phyloP scores from a whole-genome alignment of 2,329 filamentous ascomycete species.

The Teratosphaeria gauchensis region DNA sequence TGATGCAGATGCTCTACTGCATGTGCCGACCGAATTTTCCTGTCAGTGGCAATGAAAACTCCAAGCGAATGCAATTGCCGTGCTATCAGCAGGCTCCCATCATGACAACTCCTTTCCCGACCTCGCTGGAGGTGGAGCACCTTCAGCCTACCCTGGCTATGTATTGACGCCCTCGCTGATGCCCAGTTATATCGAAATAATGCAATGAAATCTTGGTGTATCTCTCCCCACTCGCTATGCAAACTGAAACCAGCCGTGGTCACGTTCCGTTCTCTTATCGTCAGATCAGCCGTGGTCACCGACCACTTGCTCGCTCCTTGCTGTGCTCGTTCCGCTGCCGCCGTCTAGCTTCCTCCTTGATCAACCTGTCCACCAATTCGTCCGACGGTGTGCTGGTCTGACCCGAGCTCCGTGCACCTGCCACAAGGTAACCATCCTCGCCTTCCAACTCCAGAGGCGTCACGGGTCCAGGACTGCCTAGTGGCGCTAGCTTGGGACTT shows the following conservation, averaged over 20 bases:
- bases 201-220: background rate
- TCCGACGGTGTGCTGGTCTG: conserved; percentile 13
- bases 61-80: background rate
- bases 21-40: background rate
- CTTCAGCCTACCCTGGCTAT: background rate
- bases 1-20: background rate
- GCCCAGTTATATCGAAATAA: background rate
- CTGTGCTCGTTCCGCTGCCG: background rate
- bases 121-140: background rate
- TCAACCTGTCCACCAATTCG: conserved; percentile 40
- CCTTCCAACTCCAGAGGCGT: conserved; percentile 44
- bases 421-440: conserved; percentile 36
- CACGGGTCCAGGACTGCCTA: conserved; percentile 43
- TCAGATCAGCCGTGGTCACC: background rate
- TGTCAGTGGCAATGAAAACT: background rate
- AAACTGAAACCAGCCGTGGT: background rate
- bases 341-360: conserved; percentile 35
- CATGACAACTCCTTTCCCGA: background rate
- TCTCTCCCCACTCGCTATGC: background rate
- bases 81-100: background rate
- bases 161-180: background rate
- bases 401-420: conserved; percentile 26
- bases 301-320: background rate
- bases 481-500: conserved; percentile 40
- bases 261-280: background rate